Evolutionary conservation across 2,329 filamentous ascomycete species (phyloP), one percentile per base, ranked within the genome.

Genomic region (Sporothrix brasiliensis): DNA sequence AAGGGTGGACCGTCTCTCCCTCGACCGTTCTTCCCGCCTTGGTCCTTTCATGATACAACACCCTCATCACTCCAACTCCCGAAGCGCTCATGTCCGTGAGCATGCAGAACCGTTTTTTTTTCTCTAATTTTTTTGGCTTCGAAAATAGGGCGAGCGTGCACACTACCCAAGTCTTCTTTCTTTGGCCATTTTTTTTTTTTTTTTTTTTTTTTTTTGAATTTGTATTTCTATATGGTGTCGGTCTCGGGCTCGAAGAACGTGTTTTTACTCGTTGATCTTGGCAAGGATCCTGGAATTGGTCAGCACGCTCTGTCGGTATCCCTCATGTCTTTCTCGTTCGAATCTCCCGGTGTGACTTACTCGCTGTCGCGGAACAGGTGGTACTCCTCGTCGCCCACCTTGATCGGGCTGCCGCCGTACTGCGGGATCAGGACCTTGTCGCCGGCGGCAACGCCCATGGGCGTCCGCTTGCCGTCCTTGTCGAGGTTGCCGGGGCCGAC

Each of bases 321-420:
- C 41, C 10, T 44, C 6, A 49, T 16, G 13, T n/a, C 49, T 50
- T 10, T 10, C 16, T 9, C 4, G 19, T 3, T 19, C 21, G n/a
- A 7, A 3, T 49, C 30, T 4, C n/a, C 13, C 11, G 41, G 41
- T 44, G 41, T 13, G 19, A 91, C 94, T 84, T 90, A 98, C 94
- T 99, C 95, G 85, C 93, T 92, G 83, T 99, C 95, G 78, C 95
- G 89, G 91, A 97, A 99, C 75, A 99, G 89, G 74, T 91, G 89
- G 86, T 89, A 98, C 85, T 99, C 95, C 76, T 98, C 93, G 77
- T 99, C 94, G 76, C 94, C 95, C 76, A 98, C 92, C 89, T 98
- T 98, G 81, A 99, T 90, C 74, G 94, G 91, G 79, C 91, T 95
- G 74, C 95, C 95, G 78, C 95, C 95, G 79, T 91, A 99, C 92